Percentiles rank a stretch among this genome's conserved stretches.
phyloP scores from a whole-genome alignment of 352 stramenopile genomes.

The Nothophytophthora sp. region DNA sequence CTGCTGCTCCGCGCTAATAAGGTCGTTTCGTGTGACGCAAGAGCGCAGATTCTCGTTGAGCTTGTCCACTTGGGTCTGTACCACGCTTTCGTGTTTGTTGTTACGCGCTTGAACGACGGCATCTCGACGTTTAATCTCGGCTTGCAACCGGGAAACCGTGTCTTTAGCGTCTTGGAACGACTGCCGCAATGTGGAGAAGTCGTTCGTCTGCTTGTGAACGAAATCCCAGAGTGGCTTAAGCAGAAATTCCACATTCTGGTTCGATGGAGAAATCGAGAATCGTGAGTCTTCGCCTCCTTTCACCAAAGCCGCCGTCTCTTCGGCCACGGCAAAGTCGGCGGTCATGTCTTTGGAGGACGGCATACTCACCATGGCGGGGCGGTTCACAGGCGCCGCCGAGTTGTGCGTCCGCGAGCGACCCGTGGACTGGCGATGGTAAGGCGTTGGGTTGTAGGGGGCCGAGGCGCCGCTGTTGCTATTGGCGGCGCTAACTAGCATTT shows the following conservation, averaged over 20 bases:
- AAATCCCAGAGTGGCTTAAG: slow-evolving; percentile 76
- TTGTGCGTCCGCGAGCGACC: slow-evolving; percentile 19
- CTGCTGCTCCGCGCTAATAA: slow-evolving; percentile 74
- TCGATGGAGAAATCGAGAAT: slow-evolving; percentile 4
- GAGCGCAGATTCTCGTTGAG: slow-evolving; percentile 73
- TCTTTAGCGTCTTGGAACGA: slow-evolving; percentile 75
- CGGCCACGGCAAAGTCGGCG: slow-evolving; percentile 18
- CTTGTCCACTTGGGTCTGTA: slow-evolving; percentile 80
- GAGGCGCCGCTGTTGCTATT: slow-evolving; percentile 8
- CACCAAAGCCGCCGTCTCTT: slow-evolving; percentile 21
- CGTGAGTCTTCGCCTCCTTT: neutral
- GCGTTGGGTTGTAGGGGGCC: slow-evolving; percentile 44
- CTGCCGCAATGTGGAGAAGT: slow-evolving; percentile 61
- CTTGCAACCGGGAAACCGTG: slow-evolving; percentile 66
- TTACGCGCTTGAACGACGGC: slow-evolving; percentile 77
- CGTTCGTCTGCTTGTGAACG: slow-evolving; percentile 80
- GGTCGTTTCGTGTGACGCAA: slow-evolving; percentile 77
- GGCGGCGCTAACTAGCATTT: slow-evolving; percentile 72
- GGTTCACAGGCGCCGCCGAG: slow-evolving; percentile 5
- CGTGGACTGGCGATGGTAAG: slow-evolving; percentile 57
- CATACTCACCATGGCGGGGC: slow-evolving; percentile 11
- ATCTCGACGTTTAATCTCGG: slow-evolving; percentile 83
- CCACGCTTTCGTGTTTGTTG: slow-evolving; percentile 66
- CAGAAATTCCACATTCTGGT: slow-evolving; percentile 32
- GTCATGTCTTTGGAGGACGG: slow-evolving; percentile 28